Percentiles rank a stretch among this genome's conserved stretches.
phyloP scores from a whole-genome alignment of 176 grass and related monocot species.

The Poa annua region DNA sequence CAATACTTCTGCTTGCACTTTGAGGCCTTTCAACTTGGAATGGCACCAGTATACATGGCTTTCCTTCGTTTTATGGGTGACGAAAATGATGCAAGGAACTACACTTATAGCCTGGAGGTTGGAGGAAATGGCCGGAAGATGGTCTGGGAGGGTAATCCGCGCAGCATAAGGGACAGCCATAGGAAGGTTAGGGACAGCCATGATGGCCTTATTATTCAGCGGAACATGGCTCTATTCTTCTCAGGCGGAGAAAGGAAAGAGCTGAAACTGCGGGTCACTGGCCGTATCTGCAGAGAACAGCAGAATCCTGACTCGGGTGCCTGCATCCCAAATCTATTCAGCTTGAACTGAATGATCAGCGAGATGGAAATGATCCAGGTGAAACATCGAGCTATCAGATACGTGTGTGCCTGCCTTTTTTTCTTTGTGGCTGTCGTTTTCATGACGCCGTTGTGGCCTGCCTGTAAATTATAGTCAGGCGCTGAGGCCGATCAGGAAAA shows the following conservation, averaged over 20 bases:
- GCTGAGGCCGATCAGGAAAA: constrained; percentile 40
- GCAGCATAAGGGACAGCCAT: constrained; percentile 87
- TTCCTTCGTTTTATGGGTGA: constrained; percentile 95
- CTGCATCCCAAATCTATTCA: constrained; percentile 83
- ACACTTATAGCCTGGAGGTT: constrained; percentile 88
- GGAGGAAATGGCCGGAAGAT: constrained; percentile 78
- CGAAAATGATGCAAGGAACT: constrained; percentile 78
- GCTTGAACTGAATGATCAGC: constrained; percentile 48
- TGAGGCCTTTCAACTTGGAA: constrained; percentile 91
- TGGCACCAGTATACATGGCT: constrained; percentile 94
- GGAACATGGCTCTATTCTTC: constrained; percentile 95
- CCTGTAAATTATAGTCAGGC: constrained; percentile 26
- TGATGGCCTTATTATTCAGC: constrained; percentile 89
- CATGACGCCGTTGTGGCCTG: constrained; percentile 30
- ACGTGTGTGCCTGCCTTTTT: neutral
- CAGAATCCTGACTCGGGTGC: constrained; percentile 67
- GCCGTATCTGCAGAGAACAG: constrained; percentile 92
- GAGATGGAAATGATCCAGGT: constrained; percentile 13
- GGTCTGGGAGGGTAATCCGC: constrained; percentile 88
- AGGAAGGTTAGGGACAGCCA: constrained; percentile 90
- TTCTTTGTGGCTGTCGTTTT: constrained; percentile 31
- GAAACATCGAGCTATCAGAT: constrained; percentile 34
- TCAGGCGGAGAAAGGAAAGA: constrained; percentile 94
- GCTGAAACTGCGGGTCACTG: constrained; percentile 85
- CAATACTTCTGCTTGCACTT: constrained; percentile 97